Evolutionary conservation across 2,329 filamentous ascomycete genomes (phyloP), one percentile per base, ranked within the genome.

Genomic region (Pseudogymnoascus sp.): DNA sequence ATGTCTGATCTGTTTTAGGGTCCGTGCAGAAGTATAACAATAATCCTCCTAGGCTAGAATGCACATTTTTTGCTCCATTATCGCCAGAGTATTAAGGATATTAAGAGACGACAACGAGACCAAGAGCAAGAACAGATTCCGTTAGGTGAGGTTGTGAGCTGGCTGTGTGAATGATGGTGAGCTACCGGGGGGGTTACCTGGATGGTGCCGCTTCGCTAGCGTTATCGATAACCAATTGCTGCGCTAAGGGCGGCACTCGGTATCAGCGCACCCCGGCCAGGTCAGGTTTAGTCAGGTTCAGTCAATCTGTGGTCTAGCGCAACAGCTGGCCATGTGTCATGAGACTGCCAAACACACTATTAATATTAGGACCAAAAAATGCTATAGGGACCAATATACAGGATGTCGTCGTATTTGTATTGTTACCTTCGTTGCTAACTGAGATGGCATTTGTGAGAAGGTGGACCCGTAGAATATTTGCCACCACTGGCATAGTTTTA

Each of bases 161-260:
- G 28, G 28, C n/a, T 33, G 49, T 22, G 49, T 55, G 49, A 55
- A 55, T 55, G 49, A 55, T 55, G 49, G 49, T 33, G 28, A 55
- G 49, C 49, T 55, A 35, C 49, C 45, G 30, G 25, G 49, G 49
- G 49, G 49, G 49, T 33, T 55, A 55, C 49, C 49, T 55, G 49
- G 49, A 8, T 55, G 49, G 49, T 55, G 49, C 49, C 49, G 28
- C 49, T 55, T 55, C 49, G 49, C 28, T 55, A 55, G 49, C 49
- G 49, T 55, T 55, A 55, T 55, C 49, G 49, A 55, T 55, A 55
- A 55, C 49, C 49, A 55, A 55, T 55, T 28, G 49, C n/a, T 55
- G 49, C 9, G 28, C n/a, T 35, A 55, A n/a, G 28, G 49, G 49
- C 49, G 49, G 49, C 49, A 55, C 49, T 55, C 28, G 49, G 49